These are phyloP conservation scores for Fusarium vanettenii DNA, from an alignment of 2,329 filamentous ascomycete species.

Conservation along the genomic window DNA sequence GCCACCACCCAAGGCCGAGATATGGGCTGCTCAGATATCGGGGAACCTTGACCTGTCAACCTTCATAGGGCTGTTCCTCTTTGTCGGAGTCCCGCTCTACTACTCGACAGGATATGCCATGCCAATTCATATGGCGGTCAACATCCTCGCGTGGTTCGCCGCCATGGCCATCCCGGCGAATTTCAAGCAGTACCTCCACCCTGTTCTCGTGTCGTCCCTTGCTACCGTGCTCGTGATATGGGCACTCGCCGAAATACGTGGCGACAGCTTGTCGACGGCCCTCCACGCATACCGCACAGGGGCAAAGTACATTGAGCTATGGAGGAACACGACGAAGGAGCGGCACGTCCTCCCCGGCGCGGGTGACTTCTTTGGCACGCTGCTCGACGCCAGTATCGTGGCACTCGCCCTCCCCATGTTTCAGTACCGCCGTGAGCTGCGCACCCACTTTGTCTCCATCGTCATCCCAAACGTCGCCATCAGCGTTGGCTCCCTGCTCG, in stretches of 20 bases:
- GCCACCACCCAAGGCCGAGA: slow-evolving; percentile 58
- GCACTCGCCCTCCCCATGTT: slow-evolving; percentile 71
- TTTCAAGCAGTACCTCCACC: slow-evolving; percentile 66
- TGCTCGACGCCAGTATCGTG: slow-evolving; percentile 69
- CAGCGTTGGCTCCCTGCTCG: slow-evolving; percentile 65
- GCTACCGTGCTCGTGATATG: slow-evolving; percentile 65
- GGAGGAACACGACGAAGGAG: slow-evolving; percentile 49
- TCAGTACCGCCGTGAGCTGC: slow-evolving; percentile 67
- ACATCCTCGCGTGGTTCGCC: slow-evolving; percentile 63
- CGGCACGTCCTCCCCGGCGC: slow-evolving; percentile 58
- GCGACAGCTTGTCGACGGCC: slow-evolving; percentile 53
- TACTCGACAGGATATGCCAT: slow-evolving; percentile 64
- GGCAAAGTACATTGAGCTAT: slow-evolving; percentile 64
- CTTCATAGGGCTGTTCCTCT: slow-evolving; percentile 59
- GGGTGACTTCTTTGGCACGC: slow-evolving; percentile 65
- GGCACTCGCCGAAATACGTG: slow-evolving; percentile 60
- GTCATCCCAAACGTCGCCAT: slow-evolving; percentile 64
- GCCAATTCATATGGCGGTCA: slow-evolving; percentile 60
- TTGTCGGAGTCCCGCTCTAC: slow-evolving; percentile 66
- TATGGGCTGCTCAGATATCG: slow-evolving; percentile 62
- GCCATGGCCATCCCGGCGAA: slow-evolving; percentile 60
- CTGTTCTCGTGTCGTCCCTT: slow-evolving; percentile 66
- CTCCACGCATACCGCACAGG: slow-evolving; percentile 64
- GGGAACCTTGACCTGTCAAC: slow-evolving; percentile 58
- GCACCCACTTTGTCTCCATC: slow-evolving; percentile 64